Conservation (phyloP, 805 yeast genomes). For the Clavispora santaluciae region DNA sequence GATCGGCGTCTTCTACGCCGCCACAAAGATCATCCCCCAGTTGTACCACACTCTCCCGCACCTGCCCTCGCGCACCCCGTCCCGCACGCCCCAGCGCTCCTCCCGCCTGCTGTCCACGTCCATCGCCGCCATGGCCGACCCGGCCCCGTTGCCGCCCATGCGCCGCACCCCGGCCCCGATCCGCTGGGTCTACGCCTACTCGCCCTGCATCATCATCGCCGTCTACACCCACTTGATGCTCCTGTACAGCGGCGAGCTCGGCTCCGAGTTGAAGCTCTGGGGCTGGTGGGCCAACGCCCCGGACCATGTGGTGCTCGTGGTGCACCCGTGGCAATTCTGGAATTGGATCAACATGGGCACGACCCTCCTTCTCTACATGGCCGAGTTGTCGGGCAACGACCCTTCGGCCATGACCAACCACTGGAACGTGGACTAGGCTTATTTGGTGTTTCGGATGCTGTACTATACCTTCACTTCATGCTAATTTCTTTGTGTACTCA, state of each 20-base stretch:
- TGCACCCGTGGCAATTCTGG: slow-evolving; percentile 93
- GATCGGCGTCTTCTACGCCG: slow-evolving; percentile 81
- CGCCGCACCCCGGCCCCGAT: slow-evolving; percentile 28
- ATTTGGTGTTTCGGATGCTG: not conserved
- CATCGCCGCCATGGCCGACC: slow-evolving; percentile 10
- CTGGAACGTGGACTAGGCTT: slow-evolving; percentile 35
- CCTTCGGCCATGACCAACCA: slow-evolving; percentile 38
- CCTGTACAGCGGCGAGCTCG: slow-evolving; percentile 77
- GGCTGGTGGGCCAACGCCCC: slow-evolving; percentile 39
- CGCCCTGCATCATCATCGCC: slow-evolving; percentile 91
- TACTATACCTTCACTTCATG: slow-evolving; percentile 3
- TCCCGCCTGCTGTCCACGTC: slow-evolving; percentile 29
- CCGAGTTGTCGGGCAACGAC: slow-evolving; percentile 57
- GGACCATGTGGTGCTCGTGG: slow-evolving; percentile 24
- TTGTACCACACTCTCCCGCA: slow-evolving; percentile 42
- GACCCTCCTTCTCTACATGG: slow-evolving; percentile 71
- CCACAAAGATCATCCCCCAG: slow-evolving; percentile 89
- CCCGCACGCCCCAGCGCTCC: slow-evolving; percentile 20
- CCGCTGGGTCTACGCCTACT: slow-evolving; percentile 72
- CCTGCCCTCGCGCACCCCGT: slow-evolving; percentile 39
- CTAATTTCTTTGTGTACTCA: slow-evolving; percentile 1
- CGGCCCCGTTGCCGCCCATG: slow-evolving; percentile 17
- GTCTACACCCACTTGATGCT: slow-evolving; percentile 92
- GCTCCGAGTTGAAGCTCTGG: slow-evolving; percentile 58
- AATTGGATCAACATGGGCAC: slow-evolving; percentile 89